Evolutionary conservation across 2,329 filamentous ascomycete genomes (phyloP), one percentile per base, ranked within the genome.

Genomic region (Penicillium sp.): DNA sequence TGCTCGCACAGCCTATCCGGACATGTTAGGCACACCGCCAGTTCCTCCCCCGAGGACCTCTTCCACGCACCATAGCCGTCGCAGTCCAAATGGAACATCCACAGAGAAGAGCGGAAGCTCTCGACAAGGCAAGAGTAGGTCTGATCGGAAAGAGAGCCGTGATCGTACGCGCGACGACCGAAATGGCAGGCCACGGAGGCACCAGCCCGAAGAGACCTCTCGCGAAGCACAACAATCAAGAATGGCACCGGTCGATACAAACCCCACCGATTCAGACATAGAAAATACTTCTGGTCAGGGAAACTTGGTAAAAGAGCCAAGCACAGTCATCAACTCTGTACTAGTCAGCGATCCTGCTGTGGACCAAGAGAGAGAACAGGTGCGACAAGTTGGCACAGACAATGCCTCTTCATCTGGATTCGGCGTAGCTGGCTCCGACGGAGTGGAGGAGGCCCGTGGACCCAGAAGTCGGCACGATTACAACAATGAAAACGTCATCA

Each of bases 41-140:
- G 81, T 90, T 63, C 86, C 88, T 51, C 91, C 89, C 44, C 89
- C 90, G 34, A 84, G 91, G 67, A 92, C 89, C 7, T 95, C 91
- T 13, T 94, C 90, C 40, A 88, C 85, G 60, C 83, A 85, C 61
- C 81, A 78, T 76, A 71, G 69, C 59, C 67, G 74, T 64, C 64
- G 73, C 63, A 55, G 65, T 62, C 62, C 73, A 76, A 69, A 65
- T 51, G 61, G 58, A 74, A 76, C 58, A 63, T 68, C 62, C 41
- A 57, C 65, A 35, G 70, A 76, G 32, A 73, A 69, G 56, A 48
- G 35, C 5, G 65, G 67, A 27, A 69, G 76, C 14, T 72, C 74
- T 16, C 74, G 75, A 30, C 70, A 76, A 47, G 61, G 68, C 29
- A 77, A 69, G 62, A 73, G 67, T 55, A 70, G 68, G 55, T 58